These are phyloP conservation scores for Monilinia polystroma DNA, from an alignment of 2,329 filamentous ascomycete genomes.

Conservation along the genomic window DNA sequence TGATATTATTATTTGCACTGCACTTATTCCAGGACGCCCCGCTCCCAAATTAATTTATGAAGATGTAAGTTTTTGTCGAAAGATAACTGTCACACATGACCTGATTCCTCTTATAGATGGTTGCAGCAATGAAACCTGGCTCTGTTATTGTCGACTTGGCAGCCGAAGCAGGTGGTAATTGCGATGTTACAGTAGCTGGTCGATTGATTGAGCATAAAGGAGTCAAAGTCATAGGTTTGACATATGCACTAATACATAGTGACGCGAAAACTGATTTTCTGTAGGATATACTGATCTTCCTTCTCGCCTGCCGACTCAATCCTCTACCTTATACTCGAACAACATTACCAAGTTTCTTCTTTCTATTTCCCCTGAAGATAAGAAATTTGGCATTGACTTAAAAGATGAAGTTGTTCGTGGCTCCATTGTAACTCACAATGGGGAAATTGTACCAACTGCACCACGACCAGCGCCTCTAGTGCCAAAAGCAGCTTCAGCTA, in stretches of 20 bases:
- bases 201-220: constrained; percentile 70
- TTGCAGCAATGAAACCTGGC: constrained; percentile 72
- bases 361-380: constrained; percentile 75
- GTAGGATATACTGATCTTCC: constrained; percentile 81
- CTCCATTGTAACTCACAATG: constrained; percentile 77
- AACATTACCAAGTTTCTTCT: constrained; percentile 88
- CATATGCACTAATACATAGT: background rate
- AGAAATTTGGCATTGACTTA: constrained; percentile 76
- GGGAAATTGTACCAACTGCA: constrained; percentile 71
- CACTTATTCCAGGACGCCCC: constrained; percentile 81
- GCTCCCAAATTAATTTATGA: constrained; percentile 84
- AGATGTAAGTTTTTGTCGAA: constrained; percentile 52
- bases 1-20: constrained; percentile 90
- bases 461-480: constrained; percentile 63
- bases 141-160: constrained; percentile 87
- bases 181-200: constrained; percentile 75
- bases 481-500: constrained; percentile 51
- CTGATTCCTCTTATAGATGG: constrained; percentile 45
- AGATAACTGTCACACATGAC: background rate
- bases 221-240: constrained; percentile 77
- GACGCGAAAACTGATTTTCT: background rate
- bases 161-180: constrained; percentile 85
- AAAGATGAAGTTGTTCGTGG: constrained; percentile 83
- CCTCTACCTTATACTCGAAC: constrained; percentile 88
- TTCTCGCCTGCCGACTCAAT: constrained; percentile 82